These are phyloP conservation scores for Phytopythium oedochilum DNA, from an alignment of 352 stramenopile species.

Conservation along the genomic window DNA sequence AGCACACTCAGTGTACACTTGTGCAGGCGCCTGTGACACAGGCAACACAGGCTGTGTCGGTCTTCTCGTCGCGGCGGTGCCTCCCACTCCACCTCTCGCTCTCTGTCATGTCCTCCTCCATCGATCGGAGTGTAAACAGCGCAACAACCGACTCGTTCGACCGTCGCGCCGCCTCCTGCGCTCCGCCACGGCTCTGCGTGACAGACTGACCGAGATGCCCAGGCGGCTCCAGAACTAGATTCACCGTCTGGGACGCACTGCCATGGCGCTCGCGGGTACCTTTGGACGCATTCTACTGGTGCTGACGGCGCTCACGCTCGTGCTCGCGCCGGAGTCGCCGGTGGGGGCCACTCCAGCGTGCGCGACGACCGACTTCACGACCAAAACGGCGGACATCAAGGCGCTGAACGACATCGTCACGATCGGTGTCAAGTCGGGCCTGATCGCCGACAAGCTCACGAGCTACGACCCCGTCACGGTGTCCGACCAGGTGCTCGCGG, in stretches of 20 bases:
- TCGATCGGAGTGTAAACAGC: too few species aligned
- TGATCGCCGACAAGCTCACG: conserved; percentile 1
- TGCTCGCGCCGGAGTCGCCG: conserved; percentile 11
- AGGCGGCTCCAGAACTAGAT: not conserved
- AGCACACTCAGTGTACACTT: too few species aligned
- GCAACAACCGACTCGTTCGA: not conserved
- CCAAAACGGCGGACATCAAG: conserved; percentile 37
- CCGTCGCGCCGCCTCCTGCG: not conserved
- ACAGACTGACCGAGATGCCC: not conserved
- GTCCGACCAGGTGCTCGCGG: conserved; percentile 23
- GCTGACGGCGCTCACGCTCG: conserved; percentile 8
- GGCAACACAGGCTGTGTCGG: too few species aligned
- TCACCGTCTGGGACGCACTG: not conserved
- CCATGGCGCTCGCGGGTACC: not conserved
- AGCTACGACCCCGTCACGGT: conserved; percentile 34
- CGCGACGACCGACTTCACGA: conserved; percentile 36
- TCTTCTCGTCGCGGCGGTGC: not conserved
- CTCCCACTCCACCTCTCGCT: not conserved
- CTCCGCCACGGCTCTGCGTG: not conserved
- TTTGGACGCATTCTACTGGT: not conserved
- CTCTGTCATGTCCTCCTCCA: too few species aligned
- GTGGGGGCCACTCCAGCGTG: conserved; percentile 20
- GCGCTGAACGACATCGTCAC: conserved; percentile 38
- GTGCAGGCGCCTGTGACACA: too few species aligned
- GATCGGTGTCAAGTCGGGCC: conserved; percentile 26